A percentile compares a stretch with the other conserved stretches of the same genome.
phyloP scores from a whole-genome alignment of 2,329 filamentous ascomycete genomes.

The Lecanicillium sp. region DNA sequence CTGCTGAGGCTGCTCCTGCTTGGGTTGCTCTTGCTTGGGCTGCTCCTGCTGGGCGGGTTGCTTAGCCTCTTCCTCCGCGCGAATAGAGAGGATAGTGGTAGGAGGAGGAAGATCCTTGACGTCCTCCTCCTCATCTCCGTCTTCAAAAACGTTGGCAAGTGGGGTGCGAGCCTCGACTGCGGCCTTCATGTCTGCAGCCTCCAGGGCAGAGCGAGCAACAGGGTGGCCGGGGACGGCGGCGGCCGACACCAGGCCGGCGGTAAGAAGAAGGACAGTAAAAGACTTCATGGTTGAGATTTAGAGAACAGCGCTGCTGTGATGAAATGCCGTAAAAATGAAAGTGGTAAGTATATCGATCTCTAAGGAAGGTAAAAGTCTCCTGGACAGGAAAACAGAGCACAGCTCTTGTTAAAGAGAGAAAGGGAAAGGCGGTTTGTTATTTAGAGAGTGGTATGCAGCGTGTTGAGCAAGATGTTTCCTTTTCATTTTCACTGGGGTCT shows the following conservation, averaged over 20 bases:
- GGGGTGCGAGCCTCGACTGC: slow-evolving; percentile 3
- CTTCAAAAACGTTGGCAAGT: slow-evolving; percentile 1
- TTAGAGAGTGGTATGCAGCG: slow-evolving; percentile 8
- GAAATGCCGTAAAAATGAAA: slow-evolving; percentile 6
- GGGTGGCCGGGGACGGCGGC: slow-evolving; percentile 16
- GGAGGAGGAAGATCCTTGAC: not conserved
- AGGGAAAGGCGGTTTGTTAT: slow-evolving; percentile 8
- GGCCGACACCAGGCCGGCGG: slow-evolving; percentile 22
- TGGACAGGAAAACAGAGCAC: slow-evolving; percentile 19
- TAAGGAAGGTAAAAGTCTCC: slow-evolving; percentile 8
- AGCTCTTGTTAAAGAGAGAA: slow-evolving; percentile 18
- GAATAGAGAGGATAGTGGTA: not conserved
- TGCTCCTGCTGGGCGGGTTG: not conserved
- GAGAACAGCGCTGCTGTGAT: slow-evolving; percentile 4
- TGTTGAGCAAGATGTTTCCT: not conserved
- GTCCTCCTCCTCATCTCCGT: slow-evolving; percentile 2
- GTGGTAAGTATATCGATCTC: slow-evolving; percentile 1
- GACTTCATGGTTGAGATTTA: slow-evolving; percentile 18
- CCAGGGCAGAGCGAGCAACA: slow-evolving; percentile 3
- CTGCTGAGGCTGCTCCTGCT: not conserved
- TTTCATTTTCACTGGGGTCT: not conserved
- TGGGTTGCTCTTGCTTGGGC: no score
- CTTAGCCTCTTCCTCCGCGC: slow-evolving; percentile 3
- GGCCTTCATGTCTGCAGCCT: slow-evolving; percentile 2
- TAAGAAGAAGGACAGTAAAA: slow-evolving; percentile 17